Percentiles rank a stretch among this genome's conserved stretches.
These are phyloP conservation scores for Globisporangium echinulatum DNA, from an alignment of 352 stramenopile genomes.

Conservation along the genomic window DNA sequence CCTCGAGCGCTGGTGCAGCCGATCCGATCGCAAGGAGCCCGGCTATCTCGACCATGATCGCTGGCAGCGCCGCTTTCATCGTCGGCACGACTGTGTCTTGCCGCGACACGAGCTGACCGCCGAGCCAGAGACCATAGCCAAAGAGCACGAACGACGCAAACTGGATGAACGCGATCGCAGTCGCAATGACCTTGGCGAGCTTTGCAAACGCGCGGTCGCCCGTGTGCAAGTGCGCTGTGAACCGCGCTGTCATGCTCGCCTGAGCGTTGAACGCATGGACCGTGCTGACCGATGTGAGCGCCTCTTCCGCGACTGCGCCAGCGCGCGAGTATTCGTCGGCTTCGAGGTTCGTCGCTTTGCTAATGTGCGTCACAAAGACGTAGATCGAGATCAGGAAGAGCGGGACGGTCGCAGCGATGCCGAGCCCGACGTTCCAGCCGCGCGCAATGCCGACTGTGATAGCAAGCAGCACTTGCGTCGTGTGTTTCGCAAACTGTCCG, in stretches of 20 bases:
- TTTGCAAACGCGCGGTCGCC: constrained; percentile 14
- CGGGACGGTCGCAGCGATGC: constrained; percentile 55
- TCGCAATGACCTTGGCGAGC: constrained; percentile 13
- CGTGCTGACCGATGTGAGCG: constrained; percentile 63
- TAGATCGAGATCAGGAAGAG: constrained; percentile 46
- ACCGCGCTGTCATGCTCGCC: constrained; percentile 35
- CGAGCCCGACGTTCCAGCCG: constrained; percentile 57
- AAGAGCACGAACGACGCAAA: constrained; percentile 54
- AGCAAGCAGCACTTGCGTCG: constrained; percentile 27
- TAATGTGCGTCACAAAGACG: constrained; percentile 44
- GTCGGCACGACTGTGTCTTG: not conserved
- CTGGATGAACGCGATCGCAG: constrained; percentile 17
- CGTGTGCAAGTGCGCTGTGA: constrained; percentile 48
- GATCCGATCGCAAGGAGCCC: constrained; percentile 58
- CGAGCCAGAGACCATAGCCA: constrained; percentile 44
- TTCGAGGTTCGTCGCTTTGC: constrained; percentile 32
- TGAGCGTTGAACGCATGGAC: constrained; percentile 74
- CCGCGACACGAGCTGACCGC: constrained; percentile 40
- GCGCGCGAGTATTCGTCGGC: constrained; percentile 60
- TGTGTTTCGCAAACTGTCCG: constrained; percentile 24
- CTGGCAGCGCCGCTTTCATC: constrained; percentile 48
- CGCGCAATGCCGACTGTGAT: constrained; percentile 58
- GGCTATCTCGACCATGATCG: constrained; percentile 68
- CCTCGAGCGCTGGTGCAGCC: constrained; percentile 44
- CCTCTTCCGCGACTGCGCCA: constrained; percentile 65